A percentile compares a stretch with the other conserved stretches of the same genome.
Evolutionary conservation across 257 asterid genomes (phyloP).

Genomic region (Fraxinus pennsylvanica): DNA sequence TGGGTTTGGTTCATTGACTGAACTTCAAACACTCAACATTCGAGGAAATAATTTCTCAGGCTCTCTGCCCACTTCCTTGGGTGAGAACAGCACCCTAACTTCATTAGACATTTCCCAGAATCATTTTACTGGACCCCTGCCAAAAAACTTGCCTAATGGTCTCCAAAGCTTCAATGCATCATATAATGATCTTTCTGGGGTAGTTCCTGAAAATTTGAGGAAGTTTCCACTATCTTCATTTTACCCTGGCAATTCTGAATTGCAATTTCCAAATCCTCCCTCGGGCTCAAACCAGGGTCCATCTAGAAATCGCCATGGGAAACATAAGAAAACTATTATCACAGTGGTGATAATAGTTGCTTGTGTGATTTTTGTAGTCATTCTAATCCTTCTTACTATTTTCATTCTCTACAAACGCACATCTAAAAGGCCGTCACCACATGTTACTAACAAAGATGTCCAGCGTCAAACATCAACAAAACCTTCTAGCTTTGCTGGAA

Average conservation of each 20-base stretch:
- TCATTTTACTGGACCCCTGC: conserved; percentile 70
- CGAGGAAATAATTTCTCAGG: conserved; percentile 81
- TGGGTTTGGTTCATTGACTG: conserved; percentile 57
- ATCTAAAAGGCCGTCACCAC: conserved; percentile 48
- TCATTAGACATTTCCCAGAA: conserved; percentile 67
- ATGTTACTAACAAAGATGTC: conserved; percentile 48
- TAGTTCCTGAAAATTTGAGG: conserved; percentile 83
- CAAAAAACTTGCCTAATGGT: conserved; percentile 55
- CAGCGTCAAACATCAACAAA: conserved; percentile 48
- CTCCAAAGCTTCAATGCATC: conserved; percentile 85
- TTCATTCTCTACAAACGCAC: conserved; percentile 48
- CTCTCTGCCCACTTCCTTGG: conserved; percentile 61
- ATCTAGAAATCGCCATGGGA: conserved; percentile 34
- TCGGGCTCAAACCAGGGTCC: conserved; percentile 50
- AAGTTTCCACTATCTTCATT: conserved; percentile 77
- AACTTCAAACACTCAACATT: conserved; percentile 58
- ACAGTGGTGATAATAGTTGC: conserved; percentile 62
- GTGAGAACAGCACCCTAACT: conserved; percentile 46
- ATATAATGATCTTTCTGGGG: conserved; percentile 75
- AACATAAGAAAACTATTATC: conserved; percentile 43
- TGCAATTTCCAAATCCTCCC: conserved; percentile 83
- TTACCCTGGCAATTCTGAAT: conserved; percentile 82
- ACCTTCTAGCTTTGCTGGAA: conserved; percentile 51
- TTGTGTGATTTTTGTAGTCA: conserved; percentile 51
- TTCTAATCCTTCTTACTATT: conserved; percentile 54